phyloP scores from a whole-genome alignment of 2,329 filamentous ascomycete species.

The Golovinomyces cichoracearum region DNA sequence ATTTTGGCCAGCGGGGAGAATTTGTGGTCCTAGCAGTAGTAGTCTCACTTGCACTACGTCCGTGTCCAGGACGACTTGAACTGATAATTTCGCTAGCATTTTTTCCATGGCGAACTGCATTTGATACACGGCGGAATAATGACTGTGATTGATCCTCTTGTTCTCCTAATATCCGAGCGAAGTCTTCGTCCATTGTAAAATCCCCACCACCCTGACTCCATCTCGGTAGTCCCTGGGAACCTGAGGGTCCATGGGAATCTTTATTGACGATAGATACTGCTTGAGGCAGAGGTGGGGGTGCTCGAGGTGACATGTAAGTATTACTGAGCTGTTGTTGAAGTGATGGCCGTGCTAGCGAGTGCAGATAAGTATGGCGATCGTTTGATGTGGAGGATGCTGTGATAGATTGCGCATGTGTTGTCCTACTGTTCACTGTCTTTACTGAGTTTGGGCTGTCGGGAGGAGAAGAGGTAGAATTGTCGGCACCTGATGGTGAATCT shows the following conservation, averaged over 20 bases:
- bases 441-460: conserved; percentile 12
- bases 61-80: conserved; percentile 23
- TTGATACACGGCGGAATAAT: conserved; percentile 69
- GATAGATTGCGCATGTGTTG: conserved; percentile 11
- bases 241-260: conserved; percentile 19
- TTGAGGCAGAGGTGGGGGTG: conserved; percentile 13
- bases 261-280: conserved; percentile 15
- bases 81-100: conserved; percentile 46
- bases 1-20: conserved; percentile 43
- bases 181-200: conserved; percentile 86
- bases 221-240: conserved; percentile 41
- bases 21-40: conserved; percentile 35
- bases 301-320: conserved; percentile 15
- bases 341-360: conserved; percentile 15
- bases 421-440: conserved; percentile 14
- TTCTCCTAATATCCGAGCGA: conserved; percentile 55
- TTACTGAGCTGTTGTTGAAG: conserved; percentile 18
- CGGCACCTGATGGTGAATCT: conserved; percentile 12
- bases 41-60: conserved; percentile 40
- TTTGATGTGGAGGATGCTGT: conserved; percentile 10
- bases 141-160: conserved; percentile 53
- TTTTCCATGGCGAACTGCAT: conserved; percentile 75
- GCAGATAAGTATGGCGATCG: conserved; percentile 9
- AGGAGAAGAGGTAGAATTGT: conserved; percentile 14
- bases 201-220: conserved; percentile 53